Conservation (phyloP, 2,329 filamentous ascomycete species). For the Talaromyces marneffei region DNA sequence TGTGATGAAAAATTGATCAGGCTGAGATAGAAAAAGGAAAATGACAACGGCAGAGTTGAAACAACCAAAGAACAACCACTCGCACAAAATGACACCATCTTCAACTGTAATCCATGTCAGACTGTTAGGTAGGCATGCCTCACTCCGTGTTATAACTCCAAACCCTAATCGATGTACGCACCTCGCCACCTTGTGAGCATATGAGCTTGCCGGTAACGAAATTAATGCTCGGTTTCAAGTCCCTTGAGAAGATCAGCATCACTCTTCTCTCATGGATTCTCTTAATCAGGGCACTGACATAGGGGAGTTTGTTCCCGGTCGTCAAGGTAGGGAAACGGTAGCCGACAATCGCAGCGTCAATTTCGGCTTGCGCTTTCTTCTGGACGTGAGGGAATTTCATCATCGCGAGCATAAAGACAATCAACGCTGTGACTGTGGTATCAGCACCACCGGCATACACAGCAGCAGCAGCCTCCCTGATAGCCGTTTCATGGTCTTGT, state of each 20-base stretch:
- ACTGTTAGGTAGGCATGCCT: neutral
- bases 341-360: slow-evolving; percentile 25
- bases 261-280: slow-evolving; percentile 36
- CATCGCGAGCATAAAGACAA: slow-evolving; percentile 48
- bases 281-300: slow-evolving; percentile 25
- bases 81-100: neutral
- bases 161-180: neutral
- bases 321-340: slow-evolving; percentile 25
- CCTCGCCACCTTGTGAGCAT: neutral
- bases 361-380: slow-evolving; percentile 43
- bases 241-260: slow-evolving; percentile 23
- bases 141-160: neutral
- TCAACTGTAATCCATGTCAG: neutral
- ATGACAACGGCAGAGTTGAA: neutral
- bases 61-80: neutral
- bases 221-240: neutral
- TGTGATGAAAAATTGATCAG: neutral
- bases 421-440: slow-evolving; percentile 40
- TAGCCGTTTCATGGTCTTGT: slow-evolving; percentile 26
- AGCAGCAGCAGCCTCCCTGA: slow-evolving; percentile 39
- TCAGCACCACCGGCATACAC: slow-evolving; percentile 41
- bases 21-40: neutral
- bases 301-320: slow-evolving; percentile 30
- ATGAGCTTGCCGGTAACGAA: neutral
- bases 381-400: slow-evolving; percentile 47